Percentiles rank a stretch among this genome's conserved stretches.
phyloP scores from a whole-genome alignment of 441 rosid species.

The Dalechampia spathulata region DNA sequence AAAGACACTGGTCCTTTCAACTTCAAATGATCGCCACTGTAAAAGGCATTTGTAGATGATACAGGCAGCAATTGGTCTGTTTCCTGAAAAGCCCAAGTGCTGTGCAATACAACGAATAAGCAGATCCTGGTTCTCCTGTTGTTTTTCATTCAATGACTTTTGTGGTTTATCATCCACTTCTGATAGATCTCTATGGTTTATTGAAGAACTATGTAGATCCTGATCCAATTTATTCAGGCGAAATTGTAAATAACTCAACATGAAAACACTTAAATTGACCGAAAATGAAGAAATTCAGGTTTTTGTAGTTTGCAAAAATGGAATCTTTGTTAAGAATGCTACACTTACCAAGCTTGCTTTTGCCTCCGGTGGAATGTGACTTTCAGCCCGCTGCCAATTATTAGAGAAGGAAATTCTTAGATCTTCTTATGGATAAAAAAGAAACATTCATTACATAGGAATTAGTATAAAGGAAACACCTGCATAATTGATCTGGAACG shows the following conservation, averaged over 20 bases:
- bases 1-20: constrained; percentile 89
- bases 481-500: constrained; percentile 93
- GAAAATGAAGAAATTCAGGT: background rate
- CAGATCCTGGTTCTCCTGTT: constrained; percentile 95
- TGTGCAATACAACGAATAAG: constrained; percentile 93
- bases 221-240: constrained; percentile 23
- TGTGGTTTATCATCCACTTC: constrained; percentile 91
- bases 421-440: constrained; percentile 5
- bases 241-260: constrained; percentile 8
- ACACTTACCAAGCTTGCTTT: constrained; percentile 54
- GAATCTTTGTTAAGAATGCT: background rate
- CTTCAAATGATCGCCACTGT: constrained; percentile 99
- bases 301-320: background rate
- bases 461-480: constrained; percentile 32
- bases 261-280: constrained; percentile 5
- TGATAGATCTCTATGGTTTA: constrained; percentile 58
- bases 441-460: too few species aligned
- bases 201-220: constrained; percentile 76
- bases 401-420: constrained; percentile 16
- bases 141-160: constrained; percentile 90
- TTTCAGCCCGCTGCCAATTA: constrained; percentile 69
- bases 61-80: constrained; percentile 91
- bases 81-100: constrained; percentile 74
- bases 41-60: constrained; percentile 91
- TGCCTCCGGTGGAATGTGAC: constrained; percentile 54